Evolutionary conservation across 2,329 filamentous ascomycete species (phyloP).

Genomic region (Monilinia fructicola): DNA sequence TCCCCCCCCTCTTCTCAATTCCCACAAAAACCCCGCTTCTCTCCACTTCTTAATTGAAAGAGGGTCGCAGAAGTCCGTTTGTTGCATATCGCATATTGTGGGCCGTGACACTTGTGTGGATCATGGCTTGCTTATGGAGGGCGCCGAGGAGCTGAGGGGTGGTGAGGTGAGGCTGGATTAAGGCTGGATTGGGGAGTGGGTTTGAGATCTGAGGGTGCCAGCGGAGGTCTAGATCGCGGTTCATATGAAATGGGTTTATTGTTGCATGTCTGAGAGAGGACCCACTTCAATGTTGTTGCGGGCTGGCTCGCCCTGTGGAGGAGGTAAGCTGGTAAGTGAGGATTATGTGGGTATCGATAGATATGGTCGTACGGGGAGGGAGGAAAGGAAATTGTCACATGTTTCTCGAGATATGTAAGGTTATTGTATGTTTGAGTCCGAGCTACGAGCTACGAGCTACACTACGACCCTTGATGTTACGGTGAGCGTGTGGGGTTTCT

Average conservation of each 20-base stretch:
- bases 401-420: no score
- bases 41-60: conserved; percentile 7
- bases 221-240: not conserved
- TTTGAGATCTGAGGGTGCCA: not conserved
- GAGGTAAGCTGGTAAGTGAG: not conserved
- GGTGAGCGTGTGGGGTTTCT: no score
- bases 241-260: not conserved
- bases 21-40: conserved; percentile 16
- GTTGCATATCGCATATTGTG: conserved; percentile 16
- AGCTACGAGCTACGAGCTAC: no score
- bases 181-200: not conserved
- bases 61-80: not conserved
- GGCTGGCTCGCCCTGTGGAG: not conserved
- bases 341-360: not conserved
- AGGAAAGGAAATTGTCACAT: not conserved
- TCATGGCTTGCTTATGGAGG: not conserved
- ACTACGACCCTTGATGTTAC: no score
- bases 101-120: conserved; percentile 14
- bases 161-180: not conserved
- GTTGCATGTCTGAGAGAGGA: not conserved
- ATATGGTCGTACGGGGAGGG: not conserved
- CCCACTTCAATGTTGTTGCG: not conserved
- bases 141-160: not conserved
- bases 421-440: not conserved
- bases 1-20: not conserved